Evolutionary conservation across 257 asterid genomes (phyloP), one percentile per base, ranked within the genome.

Genomic region (Mitragyna speciosa): DNA sequence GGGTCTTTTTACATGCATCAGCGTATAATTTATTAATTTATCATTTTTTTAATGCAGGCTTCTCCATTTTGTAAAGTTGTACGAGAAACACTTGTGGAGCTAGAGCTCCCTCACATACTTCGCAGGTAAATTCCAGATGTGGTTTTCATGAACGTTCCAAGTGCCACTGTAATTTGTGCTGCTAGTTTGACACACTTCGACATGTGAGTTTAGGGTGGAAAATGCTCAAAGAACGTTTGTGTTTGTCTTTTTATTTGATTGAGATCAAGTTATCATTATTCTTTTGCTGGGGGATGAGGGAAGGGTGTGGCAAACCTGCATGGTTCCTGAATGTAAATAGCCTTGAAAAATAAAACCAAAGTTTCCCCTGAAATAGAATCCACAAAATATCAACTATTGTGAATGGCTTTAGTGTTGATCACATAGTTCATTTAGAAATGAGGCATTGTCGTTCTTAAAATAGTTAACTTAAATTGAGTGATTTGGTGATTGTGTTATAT

Each of bases 31-130:
- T 17, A 73, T 19, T 8, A 8, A 59, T 22, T 56, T 73, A 17
- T 63, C 30, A 47, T 31, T 67, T 33, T 86, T 74, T 58, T 65
- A 9, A 80, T 84, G 58, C 89, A 95, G 99, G 90, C 94, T 79
- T 95, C 98, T 26, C 98, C 99, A 14, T 91, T 95, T 80, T 92
- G 97, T 91, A 93, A 93, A 91, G 90, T 93, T 83, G 99, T 93
- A 3, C 94, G 97, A 10, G 98, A 95, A 89, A 87, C 83, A 61
- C 97, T 95, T 33, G 97, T 93, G 72, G 98, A 95, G 86, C 82
- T 93, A 76, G 98, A 93, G 90, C 92, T 93, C 68, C 98, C 97
- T 84, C 99, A 93, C 88, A 88, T 91, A 87, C 93, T 88, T 71
- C 95, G 83, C 90, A 95, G 97, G 99, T 95, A 83, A 80, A 49